A percentile compares a stretch with the other conserved stretches of the same genome.
Evolutionary conservation across 1,284 basidiomycete genomes (phyloP).

Genomic region (Tylopilus orsonianus): DNA sequence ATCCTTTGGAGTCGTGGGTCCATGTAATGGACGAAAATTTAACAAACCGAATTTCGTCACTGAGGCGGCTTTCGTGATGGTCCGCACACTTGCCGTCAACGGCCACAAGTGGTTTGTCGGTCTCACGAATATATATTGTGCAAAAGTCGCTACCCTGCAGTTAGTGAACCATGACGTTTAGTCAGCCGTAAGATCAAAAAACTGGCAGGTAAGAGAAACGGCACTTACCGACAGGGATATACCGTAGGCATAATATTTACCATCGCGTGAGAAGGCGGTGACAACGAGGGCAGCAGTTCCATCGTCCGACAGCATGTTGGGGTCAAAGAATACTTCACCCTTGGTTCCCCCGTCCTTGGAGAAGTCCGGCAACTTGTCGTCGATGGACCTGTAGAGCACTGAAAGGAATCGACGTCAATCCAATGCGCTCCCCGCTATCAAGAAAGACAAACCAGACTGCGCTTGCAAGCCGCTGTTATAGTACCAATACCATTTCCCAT

Average conservation of each 20-base stretch:
- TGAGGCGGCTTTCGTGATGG: constrained; percentile 53
- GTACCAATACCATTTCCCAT: constrained; percentile 77
- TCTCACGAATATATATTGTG: constrained; percentile 67
- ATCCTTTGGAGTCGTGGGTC: constrained; percentile 77
- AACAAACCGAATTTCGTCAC: constrained; percentile 70
- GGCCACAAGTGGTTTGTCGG: constrained; percentile 53
- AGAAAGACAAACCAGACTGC: constrained; percentile 48
- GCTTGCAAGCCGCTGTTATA: constrained; percentile 72
- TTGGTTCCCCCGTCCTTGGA: constrained; percentile 43
- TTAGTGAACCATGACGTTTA: not conserved
- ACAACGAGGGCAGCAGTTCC: constrained; percentile 67
- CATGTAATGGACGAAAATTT: constrained; percentile 75
- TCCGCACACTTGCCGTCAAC: constrained; percentile 39
- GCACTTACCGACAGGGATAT: constrained; percentile 63
- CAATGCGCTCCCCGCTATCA: not conserved
- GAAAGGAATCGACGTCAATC: constrained; percentile 11
- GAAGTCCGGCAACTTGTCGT: constrained; percentile 52
- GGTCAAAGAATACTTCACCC: constrained; percentile 77
- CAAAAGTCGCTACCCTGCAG: constrained; percentile 74
- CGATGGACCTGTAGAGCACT: constrained; percentile 70
- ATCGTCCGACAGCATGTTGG: constrained; percentile 70
- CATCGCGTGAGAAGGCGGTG: constrained; percentile 63
- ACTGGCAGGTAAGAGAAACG: constrained; percentile 1
- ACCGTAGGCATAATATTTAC: constrained; percentile 74
- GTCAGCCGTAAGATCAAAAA: constrained; percentile 7